Percentiles rank a stretch among this genome's conserved stretches.
phyloP scores from a whole-genome alignment of 441 rosid species.

The Corymbia calophylla region DNA sequence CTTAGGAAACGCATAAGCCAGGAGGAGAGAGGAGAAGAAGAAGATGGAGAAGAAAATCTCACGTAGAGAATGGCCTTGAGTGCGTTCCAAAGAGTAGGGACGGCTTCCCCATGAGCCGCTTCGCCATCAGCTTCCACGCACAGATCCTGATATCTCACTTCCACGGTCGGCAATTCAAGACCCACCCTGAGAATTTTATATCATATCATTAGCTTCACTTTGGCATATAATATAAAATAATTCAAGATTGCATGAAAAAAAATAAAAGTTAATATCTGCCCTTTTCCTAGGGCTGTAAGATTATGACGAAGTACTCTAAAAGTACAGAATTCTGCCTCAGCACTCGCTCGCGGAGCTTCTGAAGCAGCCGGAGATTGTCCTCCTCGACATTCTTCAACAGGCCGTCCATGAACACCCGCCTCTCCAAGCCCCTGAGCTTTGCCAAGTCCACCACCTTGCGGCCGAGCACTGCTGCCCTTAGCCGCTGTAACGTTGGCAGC shows the following conservation, averaged over 20 bases:
- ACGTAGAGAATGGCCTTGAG: background rate
- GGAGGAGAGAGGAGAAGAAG: background rate
- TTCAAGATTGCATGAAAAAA: background rate
- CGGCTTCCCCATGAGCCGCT: background rate
- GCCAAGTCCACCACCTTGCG: background rate
- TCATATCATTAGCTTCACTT: background rate
- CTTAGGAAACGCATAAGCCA: no score
- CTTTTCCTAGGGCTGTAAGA: background rate
- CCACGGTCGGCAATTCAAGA: background rate
- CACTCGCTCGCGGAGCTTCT: background rate
- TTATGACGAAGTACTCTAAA: no score
- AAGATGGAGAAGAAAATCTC: background rate
- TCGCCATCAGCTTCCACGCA: background rate
- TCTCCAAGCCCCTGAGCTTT: background rate
- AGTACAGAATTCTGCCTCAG: background rate
- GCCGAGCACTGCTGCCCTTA: background rate
- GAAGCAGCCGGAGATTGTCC: background rate
- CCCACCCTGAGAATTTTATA: background rate
- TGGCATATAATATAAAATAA: no score
- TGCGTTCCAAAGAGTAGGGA: background rate
- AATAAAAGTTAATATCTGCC: background rate
- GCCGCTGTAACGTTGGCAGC: background rate
- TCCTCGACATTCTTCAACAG: background rate
- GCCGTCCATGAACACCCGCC: background rate
- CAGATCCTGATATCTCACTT: background rate